Evolutionary conservation across 2,329 filamentous ascomycete species (phyloP), one percentile per base, ranked within the genome.

Genomic region (Chrysoporthe austroafricana): DNA sequence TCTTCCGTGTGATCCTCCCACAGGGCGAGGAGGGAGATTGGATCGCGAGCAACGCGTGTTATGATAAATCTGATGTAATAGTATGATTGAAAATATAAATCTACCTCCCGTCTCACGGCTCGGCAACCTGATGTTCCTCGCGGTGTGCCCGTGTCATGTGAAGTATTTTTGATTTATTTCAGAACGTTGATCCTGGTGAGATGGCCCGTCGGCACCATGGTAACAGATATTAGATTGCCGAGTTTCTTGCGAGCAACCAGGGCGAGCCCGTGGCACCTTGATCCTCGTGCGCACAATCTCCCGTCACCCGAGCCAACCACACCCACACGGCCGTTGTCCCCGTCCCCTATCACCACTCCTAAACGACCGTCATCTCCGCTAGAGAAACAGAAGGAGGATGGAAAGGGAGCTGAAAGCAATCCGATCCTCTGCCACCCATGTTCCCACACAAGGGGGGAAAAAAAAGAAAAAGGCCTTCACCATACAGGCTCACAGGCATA

Each of bases 61-160:
- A 43, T 32, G 39, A 60, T 60, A 26, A 43, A 43, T 32, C 2
- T 43, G 39, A 32, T 60, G 57, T 60, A 60, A 60, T 60, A 60
- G n/a, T n/a, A 44, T 32, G 39, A 60, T 3, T 21, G 9, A 7
- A 54, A 13, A 26, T n/a, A 26, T 26, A 32, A 13, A 32, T 44
- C 6, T 54, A 26, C 21, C 9, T n/a, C 5, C 18, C 18, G 14
- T 2, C 34, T 57, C n/a, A 13, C 7, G 9, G 1, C 11, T 4
- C 44, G 44, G 44, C 18, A 36, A 32, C 26, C n/a, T 18, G 48
- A 21, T 34, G 50, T 7, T 34, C 26, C 2, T 34, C 26, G 4
- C 7, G 11, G 11, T 32, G 9, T 54, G 50, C 50, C 14, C 3
- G 11, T 54, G 14, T 13, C 26, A 26, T 26, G 26, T 26, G 26